phyloP scores from a whole-genome alignment of 257 asterid species.

The Solanum virginianum region DNA sequence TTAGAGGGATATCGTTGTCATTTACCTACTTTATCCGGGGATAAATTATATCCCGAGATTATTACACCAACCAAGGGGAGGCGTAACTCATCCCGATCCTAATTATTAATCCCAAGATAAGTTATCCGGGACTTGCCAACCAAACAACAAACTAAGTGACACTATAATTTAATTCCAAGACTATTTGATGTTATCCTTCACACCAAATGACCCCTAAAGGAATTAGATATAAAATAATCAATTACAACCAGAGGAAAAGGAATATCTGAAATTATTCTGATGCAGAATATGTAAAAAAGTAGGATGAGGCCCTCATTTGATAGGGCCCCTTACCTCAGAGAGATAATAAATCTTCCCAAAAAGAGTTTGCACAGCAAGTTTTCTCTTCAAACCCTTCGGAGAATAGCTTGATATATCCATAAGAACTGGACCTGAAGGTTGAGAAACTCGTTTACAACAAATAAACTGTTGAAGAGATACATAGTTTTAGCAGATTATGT shows the following conservation, averaged over 20 bases:
- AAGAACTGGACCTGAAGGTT: slow-evolving; percentile 84
- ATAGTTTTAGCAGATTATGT: background rate
- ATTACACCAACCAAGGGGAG: too few species aligned
- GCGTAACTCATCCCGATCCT: too few species aligned
- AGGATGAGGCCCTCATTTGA: background rate
- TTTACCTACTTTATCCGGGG: too few species aligned
- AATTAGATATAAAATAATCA: background rate
- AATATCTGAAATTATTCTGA: background rate
- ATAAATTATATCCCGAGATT: too few species aligned
- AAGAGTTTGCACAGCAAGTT: slow-evolving; percentile 82
- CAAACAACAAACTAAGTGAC: too few species aligned
- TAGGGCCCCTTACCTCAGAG: slow-evolving; percentile 45
- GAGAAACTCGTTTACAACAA: background rate
- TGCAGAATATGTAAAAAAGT: background rate
- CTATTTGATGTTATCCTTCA: too few species aligned
- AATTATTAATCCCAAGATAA: too few species aligned
- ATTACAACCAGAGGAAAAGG: background rate
- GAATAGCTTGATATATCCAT: slow-evolving; percentile 79
- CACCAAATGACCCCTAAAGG: too few species aligned
- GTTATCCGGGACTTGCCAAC: too few species aligned
- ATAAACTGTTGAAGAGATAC: background rate
- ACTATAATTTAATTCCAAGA: too few species aligned
- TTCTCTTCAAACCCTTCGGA: slow-evolving; percentile 79
- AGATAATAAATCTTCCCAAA: slow-evolving; percentile 82
- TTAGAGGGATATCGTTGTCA: too few species aligned